Percentiles rank a stretch among this genome's conserved stretches.
Evolutionary conservation across 2,329 filamentous ascomycete genomes (phyloP).

Genomic region (Fusarium secorum): DNA sequence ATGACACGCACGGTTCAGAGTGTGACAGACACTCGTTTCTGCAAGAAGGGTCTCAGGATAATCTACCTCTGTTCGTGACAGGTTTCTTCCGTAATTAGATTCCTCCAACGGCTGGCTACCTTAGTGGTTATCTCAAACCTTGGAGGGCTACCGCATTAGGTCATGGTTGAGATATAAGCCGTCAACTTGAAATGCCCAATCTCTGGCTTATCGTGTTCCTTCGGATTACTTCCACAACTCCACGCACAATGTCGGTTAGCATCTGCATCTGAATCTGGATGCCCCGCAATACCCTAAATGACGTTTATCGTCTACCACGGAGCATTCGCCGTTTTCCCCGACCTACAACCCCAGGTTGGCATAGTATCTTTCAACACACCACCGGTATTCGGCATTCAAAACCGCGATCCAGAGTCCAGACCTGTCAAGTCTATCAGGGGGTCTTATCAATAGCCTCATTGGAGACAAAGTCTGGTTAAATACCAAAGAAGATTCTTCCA

Average conservation of each 20-base stretch:
- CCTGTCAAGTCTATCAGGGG: background rate
- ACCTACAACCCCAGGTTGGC: slow-evolving; percentile 14
- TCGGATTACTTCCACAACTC: background rate
- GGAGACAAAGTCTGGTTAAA: background rate
- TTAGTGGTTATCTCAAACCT: background rate
- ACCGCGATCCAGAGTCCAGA: slow-evolving; percentile 2
- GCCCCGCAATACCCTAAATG: slow-evolving; percentile 32
- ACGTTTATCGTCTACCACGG: slow-evolving; percentile 26
- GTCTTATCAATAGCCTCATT: background rate
- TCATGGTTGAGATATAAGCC: background rate
- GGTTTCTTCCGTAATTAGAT: background rate
- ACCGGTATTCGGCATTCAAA: slow-evolving; percentile 27
- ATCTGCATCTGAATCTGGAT: slow-evolving; percentile 6
- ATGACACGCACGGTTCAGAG: background rate
- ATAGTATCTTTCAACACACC: slow-evolving; percentile 19
- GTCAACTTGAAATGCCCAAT: background rate
- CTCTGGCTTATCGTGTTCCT: background rate
- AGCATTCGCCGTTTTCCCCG: slow-evolving; percentile 24
- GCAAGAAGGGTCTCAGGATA: background rate
- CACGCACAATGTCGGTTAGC: slow-evolving; percentile 6
- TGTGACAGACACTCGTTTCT: background rate
- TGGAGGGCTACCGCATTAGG: background rate
- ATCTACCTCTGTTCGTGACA: background rate
- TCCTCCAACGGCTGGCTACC: background rate
- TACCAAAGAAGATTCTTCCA: background rate